Evolutionary conservation across 805 yeast species (phyloP).

Genomic region (Cyberlindnera meyerae): DNA sequence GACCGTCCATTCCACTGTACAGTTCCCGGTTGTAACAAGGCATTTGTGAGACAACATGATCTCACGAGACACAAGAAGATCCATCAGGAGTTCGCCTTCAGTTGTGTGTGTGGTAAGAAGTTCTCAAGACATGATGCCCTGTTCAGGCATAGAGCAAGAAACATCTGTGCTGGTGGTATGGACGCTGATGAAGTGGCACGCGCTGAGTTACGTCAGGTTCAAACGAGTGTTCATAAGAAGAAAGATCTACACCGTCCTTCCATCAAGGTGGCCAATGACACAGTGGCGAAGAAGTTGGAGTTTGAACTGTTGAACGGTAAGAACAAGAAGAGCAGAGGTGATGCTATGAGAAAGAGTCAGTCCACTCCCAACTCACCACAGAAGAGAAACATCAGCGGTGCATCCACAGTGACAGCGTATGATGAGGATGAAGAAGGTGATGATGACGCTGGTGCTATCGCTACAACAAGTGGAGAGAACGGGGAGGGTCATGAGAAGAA

Average conservation of each 20-base stretch:
- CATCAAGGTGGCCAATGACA: slow-evolving; percentile 14
- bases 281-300: slow-evolving; percentile 21
- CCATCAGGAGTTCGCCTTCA: slow-evolving; percentile 66
- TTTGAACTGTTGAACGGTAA: slow-evolving; percentile 12
- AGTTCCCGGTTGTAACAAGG: slow-evolving; percentile 59
- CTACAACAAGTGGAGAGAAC: slow-evolving; percentile 1
- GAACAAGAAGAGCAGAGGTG: slow-evolving; percentile 3
- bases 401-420: slow-evolving; percentile 7
- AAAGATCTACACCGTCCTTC: slow-evolving; percentile 4
- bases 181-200: slow-evolving; percentile 11
- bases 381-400: slow-evolving; percentile 12
- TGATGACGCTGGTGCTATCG: slow-evolving; percentile 5
- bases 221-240: slow-evolving; percentile 15
- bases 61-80: slow-evolving; percentile 84
- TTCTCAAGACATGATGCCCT: slow-evolving; percentile 89
- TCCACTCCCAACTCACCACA: slow-evolving; percentile 11
- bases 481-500: background rate
- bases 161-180: slow-evolving; percentile 78
- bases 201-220: slow-evolving; percentile 8
- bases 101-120: slow-evolving; percentile 91
- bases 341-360: slow-evolving; percentile 5
- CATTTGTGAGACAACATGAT: slow-evolving; percentile 95
- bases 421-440: slow-evolving; percentile 5
- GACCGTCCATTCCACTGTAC: slow-evolving; percentile 89
- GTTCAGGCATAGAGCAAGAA: slow-evolving; percentile 70